Evolutionary conservation across 495 filamentous ascomycete species (phyloP), one percentile per base, ranked within the genome.

Genomic region (Penicillium silybi): DNA sequence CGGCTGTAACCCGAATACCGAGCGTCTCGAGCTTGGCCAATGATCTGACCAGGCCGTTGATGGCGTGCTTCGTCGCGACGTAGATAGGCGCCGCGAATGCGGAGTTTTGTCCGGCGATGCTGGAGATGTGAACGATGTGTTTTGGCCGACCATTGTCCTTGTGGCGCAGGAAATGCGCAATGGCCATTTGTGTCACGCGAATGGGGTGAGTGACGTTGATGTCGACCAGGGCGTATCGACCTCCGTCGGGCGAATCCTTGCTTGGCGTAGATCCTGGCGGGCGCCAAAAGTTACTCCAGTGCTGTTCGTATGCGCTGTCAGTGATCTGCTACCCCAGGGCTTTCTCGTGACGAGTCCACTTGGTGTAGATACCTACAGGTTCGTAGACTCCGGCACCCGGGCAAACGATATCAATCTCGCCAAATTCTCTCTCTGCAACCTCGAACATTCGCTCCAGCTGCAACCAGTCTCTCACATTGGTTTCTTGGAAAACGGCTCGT

Each of bases 151-250:
- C 68, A 53, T 51, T 68, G 19, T 60, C 59, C 11, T 60, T 63
- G 16, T 62, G 44, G 11, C 61, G 63, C 6, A 71, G 59, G 70
- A 84, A 86, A 54, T 81, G 70, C 9, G 78, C 70, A 42, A 88
- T 79, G 13, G 83, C 85, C 10, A 87, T 68, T 58, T 87, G 85
- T 11, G 82, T 84, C 6, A 74, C 71, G 46, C 84, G 83, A 62
- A 88, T 86, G 0, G 85, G 85, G 62, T 87, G 85, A 6, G 81
- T 85, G 53, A 87, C 43, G 63, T 86, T 86, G 69, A 88, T 84
- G 60, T 87, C 83, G 29, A 88, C 32, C 49, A 69, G 53, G 17
- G 77, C 76, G 58, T 87, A 88, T 46, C 73, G 68, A 46, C 75
- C 72, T 1, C 71, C 58, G 20, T 65, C 52, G 4, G 59, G 64